Conservation (phyloP, 2,329 filamentous ascomycete species). For the Penicillium sp. region DNA sequence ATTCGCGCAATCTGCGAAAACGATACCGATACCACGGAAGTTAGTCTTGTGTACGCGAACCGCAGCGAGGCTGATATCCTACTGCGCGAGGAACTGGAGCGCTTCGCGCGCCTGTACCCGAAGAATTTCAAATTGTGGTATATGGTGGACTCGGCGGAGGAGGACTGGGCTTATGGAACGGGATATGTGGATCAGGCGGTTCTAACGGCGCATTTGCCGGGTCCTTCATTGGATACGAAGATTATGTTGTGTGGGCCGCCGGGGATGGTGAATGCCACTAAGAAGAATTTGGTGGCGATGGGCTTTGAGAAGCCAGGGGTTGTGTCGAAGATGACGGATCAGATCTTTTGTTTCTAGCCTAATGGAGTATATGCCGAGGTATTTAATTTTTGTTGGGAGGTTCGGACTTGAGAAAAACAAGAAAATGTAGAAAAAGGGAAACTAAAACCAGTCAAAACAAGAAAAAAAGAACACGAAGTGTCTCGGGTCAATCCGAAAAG, state of each 20-base stretch:
- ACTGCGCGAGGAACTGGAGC: slow-evolving; percentile 57
- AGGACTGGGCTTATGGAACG: slow-evolving; percentile 50
- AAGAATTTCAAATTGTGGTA: slow-evolving; percentile 59
- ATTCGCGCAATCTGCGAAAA: slow-evolving; percentile 66
- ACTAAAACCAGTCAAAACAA: neutral
- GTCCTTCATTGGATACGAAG: slow-evolving; percentile 50
- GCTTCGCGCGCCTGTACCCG: slow-evolving; percentile 53
- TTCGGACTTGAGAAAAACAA: no score
- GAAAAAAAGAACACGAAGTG: neutral
- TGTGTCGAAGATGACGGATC: slow-evolving; percentile 55
- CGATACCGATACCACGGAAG: slow-evolving; percentile 56
- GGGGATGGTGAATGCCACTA: slow-evolving; percentile 60
- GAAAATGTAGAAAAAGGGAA: no score
- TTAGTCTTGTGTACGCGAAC: slow-evolving; percentile 63
- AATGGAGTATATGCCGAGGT: slow-evolving; percentile 6
- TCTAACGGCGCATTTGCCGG: slow-evolving; percentile 53
- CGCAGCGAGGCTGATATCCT: slow-evolving; percentile 61
- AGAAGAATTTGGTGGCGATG: slow-evolving; percentile 51
- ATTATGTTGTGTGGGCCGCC: slow-evolving; percentile 63
- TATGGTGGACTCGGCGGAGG: slow-evolving; percentile 52
- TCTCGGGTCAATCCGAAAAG: neutral
- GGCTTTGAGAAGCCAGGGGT: slow-evolving; percentile 56
- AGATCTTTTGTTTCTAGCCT: slow-evolving; percentile 57
- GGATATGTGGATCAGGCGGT: slow-evolving; percentile 57
- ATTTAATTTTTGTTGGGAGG: neutral